Base-by-base conservation (phyloP, 768 basidiomycete genomes). In the Kwoniella sp. region DNA sequence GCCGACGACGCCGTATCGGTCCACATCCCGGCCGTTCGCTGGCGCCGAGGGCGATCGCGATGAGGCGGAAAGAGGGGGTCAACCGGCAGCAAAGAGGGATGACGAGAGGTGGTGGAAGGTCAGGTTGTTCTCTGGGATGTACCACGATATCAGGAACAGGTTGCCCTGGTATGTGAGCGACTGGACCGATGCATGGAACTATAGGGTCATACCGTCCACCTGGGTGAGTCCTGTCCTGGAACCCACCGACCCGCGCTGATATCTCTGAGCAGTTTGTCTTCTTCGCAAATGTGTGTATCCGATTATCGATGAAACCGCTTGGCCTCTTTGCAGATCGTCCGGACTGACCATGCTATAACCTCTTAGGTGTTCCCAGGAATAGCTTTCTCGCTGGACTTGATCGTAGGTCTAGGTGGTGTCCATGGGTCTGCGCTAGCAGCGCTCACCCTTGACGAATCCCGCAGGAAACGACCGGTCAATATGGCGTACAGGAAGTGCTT, bases 151-250 rank as follows among this genome's bases (percentile, higher is more conserved):
- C 12, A 78, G 76, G 39, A 78, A 85, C 1, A 80, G 91, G 34
- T 76, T 78, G 1, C 89, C 89, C 0, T 91, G 82, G 79, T 96
- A 93, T 70, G 52, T 78, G 28, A 84, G 82, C 48, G 89, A 95
- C 75, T 96, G 91, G 91, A 82, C 78, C 9, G 88, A 92, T 70
- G 89, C 87, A 5, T 89, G 86, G 83, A 88, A 88, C 68, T 93
- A 93, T 73, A 79, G 92, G 43, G 88, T 93, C 6, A 64, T 92
- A 5, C 90, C 90, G 5, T 85, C 89, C 0, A 88, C 88, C 5
- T 83, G 85, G 27, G 79, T 91, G 26, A 87, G 89, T 56, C 88
- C 71, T 89, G 11, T 9, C 26, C 11, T 12, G 12, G 12, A 22
- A 15, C 37, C 42, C 17, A 19, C 31, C 27, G 17, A 12, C 22